Evolutionary conservation across 2,329 filamentous ascomycete genomes (phyloP).

Genomic region (Ophiostoma triangulosporum): DNA sequence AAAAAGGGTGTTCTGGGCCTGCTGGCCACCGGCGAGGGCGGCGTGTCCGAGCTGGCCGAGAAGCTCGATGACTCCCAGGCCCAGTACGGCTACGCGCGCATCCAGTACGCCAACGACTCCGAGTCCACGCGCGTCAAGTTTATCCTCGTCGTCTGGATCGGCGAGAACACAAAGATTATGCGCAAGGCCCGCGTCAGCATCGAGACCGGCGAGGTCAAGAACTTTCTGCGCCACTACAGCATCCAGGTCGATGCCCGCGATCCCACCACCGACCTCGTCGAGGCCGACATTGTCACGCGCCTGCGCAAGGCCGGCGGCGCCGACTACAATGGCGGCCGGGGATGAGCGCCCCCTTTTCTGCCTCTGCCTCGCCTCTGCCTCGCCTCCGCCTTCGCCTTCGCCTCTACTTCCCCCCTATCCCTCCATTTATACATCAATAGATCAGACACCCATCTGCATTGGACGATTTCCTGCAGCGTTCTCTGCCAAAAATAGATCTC

Average conservation of each 20-base stretch:
- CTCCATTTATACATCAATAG: too few relatives aligned
- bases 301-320: constrained; percentile 55
- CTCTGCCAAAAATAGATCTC: neutral
- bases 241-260: constrained; percentile 50
- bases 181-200: constrained; percentile 55
- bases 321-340: constrained; percentile 55
- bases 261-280: constrained; percentile 41
- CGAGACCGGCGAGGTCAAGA: constrained; percentile 53
- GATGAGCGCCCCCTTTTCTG: constrained; percentile 20
- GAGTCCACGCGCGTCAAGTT: constrained; percentile 59
- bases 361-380: too few relatives aligned
- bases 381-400: too few relatives aligned
- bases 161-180: constrained; percentile 52
- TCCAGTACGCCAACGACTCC: constrained; percentile 59
- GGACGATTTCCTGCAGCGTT: neutral
- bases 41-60: constrained; percentile 42
- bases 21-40: constrained; percentile 44
- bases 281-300: constrained; percentile 45
- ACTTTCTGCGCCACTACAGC: constrained; percentile 48
- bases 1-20: constrained; percentile 41
- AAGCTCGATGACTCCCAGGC: constrained; percentile 45
- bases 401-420: too few relatives aligned
- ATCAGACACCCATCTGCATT: neutral
- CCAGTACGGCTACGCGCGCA: constrained; percentile 51
- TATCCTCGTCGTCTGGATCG: constrained; percentile 54